Percentiles rank a stretch among this genome's conserved stretches.
Conservation (phyloP, 768 basidiomycete species). For the Rhizopogon vinicolor region DNA sequence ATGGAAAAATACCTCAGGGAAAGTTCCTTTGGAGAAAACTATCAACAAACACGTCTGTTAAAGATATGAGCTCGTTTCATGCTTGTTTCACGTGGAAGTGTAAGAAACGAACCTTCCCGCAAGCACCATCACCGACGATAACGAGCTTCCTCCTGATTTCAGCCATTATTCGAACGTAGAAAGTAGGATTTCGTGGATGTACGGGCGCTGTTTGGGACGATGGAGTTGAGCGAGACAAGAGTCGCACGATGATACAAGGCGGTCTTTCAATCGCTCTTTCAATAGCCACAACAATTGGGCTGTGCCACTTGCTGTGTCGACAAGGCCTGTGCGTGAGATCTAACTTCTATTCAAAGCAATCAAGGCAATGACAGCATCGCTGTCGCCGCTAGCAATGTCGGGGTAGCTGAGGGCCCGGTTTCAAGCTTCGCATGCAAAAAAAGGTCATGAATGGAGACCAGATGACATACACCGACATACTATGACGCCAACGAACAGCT, state of each 20-base stretch:
- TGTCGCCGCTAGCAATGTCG: not conserved
- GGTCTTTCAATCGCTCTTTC: constrained; percentile 31
- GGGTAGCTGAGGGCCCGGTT: not conserved
- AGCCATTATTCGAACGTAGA: constrained; percentile 61
- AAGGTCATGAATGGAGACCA: not conserved
- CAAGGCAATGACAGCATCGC: not conserved
- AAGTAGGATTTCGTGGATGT: constrained; percentile 23
- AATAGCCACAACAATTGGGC: constrained; percentile 18
- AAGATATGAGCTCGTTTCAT: constrained; percentile 14
- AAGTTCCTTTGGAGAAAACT: constrained; percentile 94
- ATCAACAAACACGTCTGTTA: constrained; percentile 86
- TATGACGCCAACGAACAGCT: constrained; percentile 9
- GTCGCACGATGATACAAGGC: constrained; percentile 33
- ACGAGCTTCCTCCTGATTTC: constrained; percentile 99
- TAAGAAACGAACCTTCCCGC: constrained; percentile 67
- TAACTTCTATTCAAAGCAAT: not conserved
- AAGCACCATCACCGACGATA: constrained; percentile 98
- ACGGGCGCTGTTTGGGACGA: constrained; percentile 32
- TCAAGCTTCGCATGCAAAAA: not conserved
- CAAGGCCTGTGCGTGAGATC: constrained; percentile 13
- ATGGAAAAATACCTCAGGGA: constrained; percentile 72
- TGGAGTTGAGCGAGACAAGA: constrained; percentile 36
- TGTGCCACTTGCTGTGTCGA: constrained; percentile 28
- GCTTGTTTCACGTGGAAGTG: not conserved
- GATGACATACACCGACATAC: not conserved